Base-by-base conservation (phyloP, 139 green algal species). In the Monoraphidium neglectum region DNA sequence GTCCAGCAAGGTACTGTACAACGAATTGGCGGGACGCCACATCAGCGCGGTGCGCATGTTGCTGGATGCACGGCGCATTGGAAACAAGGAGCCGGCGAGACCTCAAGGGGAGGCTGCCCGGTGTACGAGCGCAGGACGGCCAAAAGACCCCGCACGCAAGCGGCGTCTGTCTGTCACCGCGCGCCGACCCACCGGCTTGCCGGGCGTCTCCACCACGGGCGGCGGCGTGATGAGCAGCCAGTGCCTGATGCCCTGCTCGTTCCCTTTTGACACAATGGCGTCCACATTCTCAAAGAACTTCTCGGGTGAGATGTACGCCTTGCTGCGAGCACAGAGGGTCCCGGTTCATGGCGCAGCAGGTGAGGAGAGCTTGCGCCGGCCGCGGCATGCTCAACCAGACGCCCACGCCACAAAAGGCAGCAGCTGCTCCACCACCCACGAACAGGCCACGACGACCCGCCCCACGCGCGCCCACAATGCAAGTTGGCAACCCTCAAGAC, bases 141-240 rank as follows among this genome's bases (percentile, higher is more conserved):
- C 26, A 26, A 24, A 26, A 23, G 10, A 18, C 2, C 46, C 37
- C 26, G 62, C 32, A 32, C 15, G 4, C 23, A 53, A 30, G 64
- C 64, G n/a, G 28, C 8, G 37, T 37, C n/a, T 6, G 10, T 30
- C 40, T 26, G 35, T 33, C 40, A 16, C 35, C 36, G 21, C 6
- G 21, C 28, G 66, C 73, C 38, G 38, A 72, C 73, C 36, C 61
- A 64, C 32, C 33, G 43, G 2, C 63, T 68, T 12, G 12, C 43
- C 72, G 61, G 71, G 73, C 73, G 72, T 4, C 36, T 80, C 75
- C 33, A 54, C 75, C 6, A 80, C 65, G 23, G 75, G 75, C 16
- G 75, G 75, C 18, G 75, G 75, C 62, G 75, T 76, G 37, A 80
- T 62, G 38, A 80, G 26, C 38, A 80, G 28, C 21, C 74, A 74